Evolutionary conservation across 139 green algal genomes (phyloP).

Genomic region (Desmodesmus armatus): DNA sequence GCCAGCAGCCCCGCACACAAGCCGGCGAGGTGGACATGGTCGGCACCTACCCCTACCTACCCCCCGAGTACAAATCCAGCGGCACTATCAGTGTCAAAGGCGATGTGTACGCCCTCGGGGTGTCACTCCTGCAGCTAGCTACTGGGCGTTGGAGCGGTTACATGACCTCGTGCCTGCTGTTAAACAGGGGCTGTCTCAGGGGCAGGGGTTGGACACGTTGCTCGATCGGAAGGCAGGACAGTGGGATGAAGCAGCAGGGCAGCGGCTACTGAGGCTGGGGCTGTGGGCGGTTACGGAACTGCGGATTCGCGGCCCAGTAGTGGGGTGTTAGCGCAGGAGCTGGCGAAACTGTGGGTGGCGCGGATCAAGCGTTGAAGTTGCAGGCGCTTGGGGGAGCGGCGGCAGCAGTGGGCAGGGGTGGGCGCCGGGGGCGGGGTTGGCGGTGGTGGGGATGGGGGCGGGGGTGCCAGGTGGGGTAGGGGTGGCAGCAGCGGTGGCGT

Average conservation of each 20-base stretch:
- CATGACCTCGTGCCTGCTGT: conserved; percentile 13
- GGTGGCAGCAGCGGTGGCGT: background rate
- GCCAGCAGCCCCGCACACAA: too few relatives aligned
- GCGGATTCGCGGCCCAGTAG: background rate
- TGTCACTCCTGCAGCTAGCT: conserved; percentile 44
- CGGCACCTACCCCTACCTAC: conserved; percentile 34
- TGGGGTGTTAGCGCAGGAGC: background rate
- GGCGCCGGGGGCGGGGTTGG: background rate
- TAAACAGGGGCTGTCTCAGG: background rate
- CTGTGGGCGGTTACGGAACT: conserved; percentile 10
- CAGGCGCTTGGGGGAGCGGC: background rate
- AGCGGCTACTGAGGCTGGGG: conserved; percentile 36
- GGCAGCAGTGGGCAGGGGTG: background rate
- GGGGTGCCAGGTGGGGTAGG: too few relatives aligned
- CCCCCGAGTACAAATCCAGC: conserved; percentile 23
- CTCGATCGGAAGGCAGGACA: conserved; percentile 19
- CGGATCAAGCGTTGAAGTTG: conserved; percentile 19
- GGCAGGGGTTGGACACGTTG: background rate
- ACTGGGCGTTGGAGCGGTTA: conserved; percentile 29
- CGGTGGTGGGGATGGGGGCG: background rate
- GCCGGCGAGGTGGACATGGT: background rate
- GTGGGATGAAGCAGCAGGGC: conserved; percentile 39
- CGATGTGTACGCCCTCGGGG: conserved; percentile 43
- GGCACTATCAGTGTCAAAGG: conserved; percentile 2
- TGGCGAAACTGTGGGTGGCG: conserved; percentile 26